phyloP scores from a whole-genome alignment of 306 rosid species.

The Castanopsis chinensis region DNA sequence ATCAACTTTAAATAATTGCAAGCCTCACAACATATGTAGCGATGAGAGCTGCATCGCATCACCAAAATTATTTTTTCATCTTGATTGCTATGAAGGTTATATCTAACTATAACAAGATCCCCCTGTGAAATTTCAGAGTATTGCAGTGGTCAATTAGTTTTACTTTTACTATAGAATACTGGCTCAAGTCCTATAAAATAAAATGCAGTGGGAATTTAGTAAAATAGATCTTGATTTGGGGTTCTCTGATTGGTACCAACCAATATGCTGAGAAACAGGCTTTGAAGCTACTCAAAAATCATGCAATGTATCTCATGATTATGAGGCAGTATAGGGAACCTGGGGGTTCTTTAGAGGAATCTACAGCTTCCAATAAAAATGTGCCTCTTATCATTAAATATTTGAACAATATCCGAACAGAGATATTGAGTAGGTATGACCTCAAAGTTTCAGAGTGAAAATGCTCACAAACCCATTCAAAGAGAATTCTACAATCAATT shows the following conservation, averaged over 20 bases:
- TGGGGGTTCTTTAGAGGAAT: background rate
- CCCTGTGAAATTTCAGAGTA: no score
- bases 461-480: slow-evolving; percentile 2
- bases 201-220: no score
- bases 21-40: no score
- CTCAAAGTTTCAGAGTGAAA: background rate
- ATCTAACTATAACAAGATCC: no score
- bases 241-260: no score
- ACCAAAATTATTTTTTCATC: no score
- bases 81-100: no score
- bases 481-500: slow-evolving; percentile 6
- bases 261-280: background rate
- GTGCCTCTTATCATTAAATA: background rate
- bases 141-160: background rate
- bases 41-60: no score
- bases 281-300: background rate
- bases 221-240: no score
- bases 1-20: no score
- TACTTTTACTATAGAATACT: background rate
- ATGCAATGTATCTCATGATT: background rate
- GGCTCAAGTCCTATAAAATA: no score
- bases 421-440: background rate
- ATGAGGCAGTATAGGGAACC: background rate
- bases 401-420: background rate
- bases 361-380: background rate